phyloP scores from a whole-genome alignment of 495 filamentous ascomycete species.

The Penicillium longicatenatum region DNA sequence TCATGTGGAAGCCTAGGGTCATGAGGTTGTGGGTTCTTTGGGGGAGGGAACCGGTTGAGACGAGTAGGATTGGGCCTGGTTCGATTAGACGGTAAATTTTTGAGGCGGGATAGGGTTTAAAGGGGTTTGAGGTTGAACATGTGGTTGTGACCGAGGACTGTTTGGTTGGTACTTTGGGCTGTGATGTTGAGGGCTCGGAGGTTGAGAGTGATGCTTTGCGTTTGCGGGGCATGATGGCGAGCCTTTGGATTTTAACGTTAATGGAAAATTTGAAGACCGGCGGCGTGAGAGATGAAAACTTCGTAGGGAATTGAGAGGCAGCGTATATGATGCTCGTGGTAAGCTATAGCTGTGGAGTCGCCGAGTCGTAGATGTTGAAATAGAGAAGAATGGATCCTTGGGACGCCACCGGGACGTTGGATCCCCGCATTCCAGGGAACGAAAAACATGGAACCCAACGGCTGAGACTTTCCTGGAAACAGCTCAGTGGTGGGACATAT shows the following conservation, averaged over 20 bases:
- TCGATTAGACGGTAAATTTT: constrained; percentile 39
- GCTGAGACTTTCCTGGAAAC: not conserved
- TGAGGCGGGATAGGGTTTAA: constrained; percentile 27
- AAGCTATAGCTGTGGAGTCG: not conserved
- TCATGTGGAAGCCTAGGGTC: constrained; percentile 44
- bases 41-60: constrained; percentile 35
- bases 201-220: constrained; percentile 2
- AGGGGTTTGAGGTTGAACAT: not conserved
- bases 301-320: not conserved
- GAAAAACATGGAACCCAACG: not conserved
- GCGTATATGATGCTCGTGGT: not conserved
- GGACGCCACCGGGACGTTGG: not conserved
- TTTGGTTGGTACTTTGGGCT: not conserved
- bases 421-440: not conserved
- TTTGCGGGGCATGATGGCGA: not conserved
- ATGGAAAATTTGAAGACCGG: too few relatives aligned
- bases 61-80: constrained; percentile 38
- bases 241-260: not conserved
- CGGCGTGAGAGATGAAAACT: not conserved
- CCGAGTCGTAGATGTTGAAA: not conserved
- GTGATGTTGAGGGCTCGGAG: not conserved
- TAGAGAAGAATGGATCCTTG: constrained; percentile 2
- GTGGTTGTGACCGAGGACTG: not conserved
- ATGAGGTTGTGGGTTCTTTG: constrained; percentile 38
- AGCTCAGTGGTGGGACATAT: too few relatives aligned